phyloP scores from a whole-genome alignment of 495 filamentous ascomycete species.

The Neurospora intermedia region DNA sequence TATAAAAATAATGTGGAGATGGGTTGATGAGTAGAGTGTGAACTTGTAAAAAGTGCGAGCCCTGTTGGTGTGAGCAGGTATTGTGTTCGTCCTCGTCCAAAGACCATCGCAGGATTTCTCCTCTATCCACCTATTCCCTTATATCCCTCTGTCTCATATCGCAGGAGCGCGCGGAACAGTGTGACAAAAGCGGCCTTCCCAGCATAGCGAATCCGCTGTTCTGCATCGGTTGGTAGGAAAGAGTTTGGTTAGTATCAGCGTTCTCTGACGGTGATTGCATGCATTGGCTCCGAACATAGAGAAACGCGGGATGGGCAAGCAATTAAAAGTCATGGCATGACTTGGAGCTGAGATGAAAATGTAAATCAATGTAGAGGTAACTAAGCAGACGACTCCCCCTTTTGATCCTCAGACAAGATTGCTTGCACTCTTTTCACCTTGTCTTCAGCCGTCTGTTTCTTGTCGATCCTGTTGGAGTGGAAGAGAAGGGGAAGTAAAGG shows the following conservation, averaged over 20 bases:
- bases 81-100: neutral
- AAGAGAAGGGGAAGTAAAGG: neutral
- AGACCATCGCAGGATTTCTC: neutral
- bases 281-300: neutral
- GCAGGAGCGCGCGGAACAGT: neutral
- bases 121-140: neutral
- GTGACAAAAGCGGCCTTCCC: neutral
- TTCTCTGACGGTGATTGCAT: neutral
- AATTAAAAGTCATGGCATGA: no score
- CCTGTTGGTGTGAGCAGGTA: neutral
- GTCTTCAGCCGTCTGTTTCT: constrained; percentile 35
- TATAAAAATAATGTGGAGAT: neutral
- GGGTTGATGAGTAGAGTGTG: neutral
- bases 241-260: neutral
- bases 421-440: constrained; percentile 38
- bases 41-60: neutral
- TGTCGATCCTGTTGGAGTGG: constrained; percentile 31
- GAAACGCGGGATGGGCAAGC: neutral
- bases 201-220: neutral
- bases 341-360: neutral
- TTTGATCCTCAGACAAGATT: constrained; percentile 20
- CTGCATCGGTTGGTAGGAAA: neutral
- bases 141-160: neutral
- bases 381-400: neutral
- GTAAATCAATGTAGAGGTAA: neutral